phyloP scores from a whole-genome alignment of 306 rosid species.

The Sesbania bispinosa region DNA sequence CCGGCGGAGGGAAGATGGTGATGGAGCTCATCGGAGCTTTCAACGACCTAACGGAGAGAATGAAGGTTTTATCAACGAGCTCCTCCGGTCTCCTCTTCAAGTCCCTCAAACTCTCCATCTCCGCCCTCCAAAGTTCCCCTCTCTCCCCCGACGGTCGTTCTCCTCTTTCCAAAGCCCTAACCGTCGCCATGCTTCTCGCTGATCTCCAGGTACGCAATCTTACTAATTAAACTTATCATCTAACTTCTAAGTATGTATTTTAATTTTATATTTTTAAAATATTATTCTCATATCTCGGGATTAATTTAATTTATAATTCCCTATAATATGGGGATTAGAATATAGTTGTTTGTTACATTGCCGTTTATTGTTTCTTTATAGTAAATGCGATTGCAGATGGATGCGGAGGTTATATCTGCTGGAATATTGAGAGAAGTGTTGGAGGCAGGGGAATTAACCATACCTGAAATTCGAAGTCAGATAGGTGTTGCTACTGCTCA shows the following conservation, averaged over 20 bases:
- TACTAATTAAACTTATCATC: too few species aligned
- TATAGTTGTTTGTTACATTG: constrained; percentile 16
- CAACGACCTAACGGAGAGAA: constrained; percentile 71
- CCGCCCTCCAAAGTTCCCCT: constrained; percentile 58
- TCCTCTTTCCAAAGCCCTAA: constrained; percentile 71
- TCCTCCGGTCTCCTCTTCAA: constrained; percentile 69
- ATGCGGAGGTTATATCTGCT: constrained; percentile 88
- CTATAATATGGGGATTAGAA: not conserved
- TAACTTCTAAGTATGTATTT: too few species aligned
- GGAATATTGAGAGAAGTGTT: constrained; percentile 64
- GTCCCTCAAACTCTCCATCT: constrained; percentile 76
- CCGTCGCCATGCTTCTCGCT: constrained; percentile 75
- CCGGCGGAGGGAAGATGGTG: constrained; percentile 75
- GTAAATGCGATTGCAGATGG: constrained; percentile 60
- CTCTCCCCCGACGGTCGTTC: constrained; percentile 70
- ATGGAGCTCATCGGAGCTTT: constrained; percentile 90
- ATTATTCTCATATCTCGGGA: too few species aligned
- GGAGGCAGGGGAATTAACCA: constrained; percentile 50
- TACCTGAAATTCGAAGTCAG: constrained; percentile 46
- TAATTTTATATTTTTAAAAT: too few species aligned
- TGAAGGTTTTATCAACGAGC: constrained; percentile 51
- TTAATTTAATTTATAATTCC: too few species aligned
- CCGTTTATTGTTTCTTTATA: constrained; percentile 37
- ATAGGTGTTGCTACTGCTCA: constrained; percentile 69
- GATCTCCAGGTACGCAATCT: constrained; percentile 58